Evolutionary conservation across 2,329 filamentous ascomycete genomes (phyloP), one percentile per base, ranked within the genome.

Genomic region (Lasiodiplodia sp.): DNA sequence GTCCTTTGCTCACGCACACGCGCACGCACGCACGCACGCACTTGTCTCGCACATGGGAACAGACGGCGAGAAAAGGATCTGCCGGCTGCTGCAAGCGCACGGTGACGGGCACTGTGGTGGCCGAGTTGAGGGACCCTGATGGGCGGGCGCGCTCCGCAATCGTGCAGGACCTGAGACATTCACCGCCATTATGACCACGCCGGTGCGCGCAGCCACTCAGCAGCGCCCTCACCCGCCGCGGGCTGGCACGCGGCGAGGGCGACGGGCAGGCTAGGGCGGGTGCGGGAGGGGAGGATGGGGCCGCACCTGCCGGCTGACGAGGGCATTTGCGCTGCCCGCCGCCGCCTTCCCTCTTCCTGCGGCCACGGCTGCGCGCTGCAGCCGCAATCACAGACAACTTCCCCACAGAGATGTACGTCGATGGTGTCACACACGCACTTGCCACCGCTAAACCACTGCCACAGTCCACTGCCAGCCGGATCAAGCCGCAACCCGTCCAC

Each of bases 321-420:
- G 40, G 40, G 40, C 23, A 44, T 16, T 44, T 44, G 40, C 40
- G 40, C 40, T 53, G 51, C 51, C 23, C 21, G 14, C 34, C 18
- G n/a, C n/a, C 40, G 58, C 23, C 40, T 25, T 14, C 23, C n/a
- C 40, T 25, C 31, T 16, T 34, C 25, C 53, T 23, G 56, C 58
- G 18, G 58, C 58, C 40, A 44, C 56, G 57, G 40, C 60, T 51
- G 60, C 60, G 47, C 38, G 57, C 57, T 64, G 60, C 60, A 64
- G 60, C 60, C 60, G 60, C 60, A 64, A 38, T 64, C 60, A 64
- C 60, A 64, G 28, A 62, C 40, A 52, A 47, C 60, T 64, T 64
- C 60, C 60, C 60, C 60, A 64, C 60, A 64, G 60, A 64, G 60
- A 64, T 64, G 60, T 52, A 64, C 60, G 47, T 40, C 57, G 58